A percentile compares a stretch with the other conserved stretches of the same genome.
Conservation (phyloP, 768 basidiomycete genomes). For the Trichaptum fuscoviolaceum region DNA sequence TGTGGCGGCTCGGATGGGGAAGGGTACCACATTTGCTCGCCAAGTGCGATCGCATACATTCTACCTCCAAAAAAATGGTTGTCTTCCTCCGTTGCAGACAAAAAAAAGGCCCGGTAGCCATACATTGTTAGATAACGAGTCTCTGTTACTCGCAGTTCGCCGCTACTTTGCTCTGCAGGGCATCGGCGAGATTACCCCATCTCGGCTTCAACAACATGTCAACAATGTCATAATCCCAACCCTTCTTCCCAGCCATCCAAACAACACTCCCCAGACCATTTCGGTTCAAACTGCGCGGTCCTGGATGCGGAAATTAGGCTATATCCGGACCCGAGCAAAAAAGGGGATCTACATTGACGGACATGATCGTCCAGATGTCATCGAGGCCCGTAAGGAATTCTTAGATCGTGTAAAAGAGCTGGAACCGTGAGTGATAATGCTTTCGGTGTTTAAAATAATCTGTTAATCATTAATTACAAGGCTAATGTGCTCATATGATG, state of each 20-base stretch:
- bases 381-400: not conserved
- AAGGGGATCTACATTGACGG: not conserved
- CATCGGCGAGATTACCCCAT: slow-evolving; percentile 8
- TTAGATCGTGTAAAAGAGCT: not conserved
- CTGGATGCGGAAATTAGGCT: slow-evolving; percentile 7
- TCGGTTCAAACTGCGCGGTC: not conserved
- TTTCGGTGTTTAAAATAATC: not conserved
- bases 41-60: slow-evolving; percentile 4
- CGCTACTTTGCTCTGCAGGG: slow-evolving; percentile 8
- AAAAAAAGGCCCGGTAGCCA: slow-evolving; percentile 2
- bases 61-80: slow-evolving; percentile 7
- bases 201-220: slow-evolving; percentile 5
- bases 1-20: slow-evolving; percentile 8
- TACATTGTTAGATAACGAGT: slow-evolving; percentile 10
- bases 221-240: slow-evolving; percentile 11
- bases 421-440: not conserved
- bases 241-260: not conserved
- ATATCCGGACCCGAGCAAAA: slow-evolving; percentile 1
- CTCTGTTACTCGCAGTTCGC: slow-evolving; percentile 5
- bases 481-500: slow-evolving; percentile 9
- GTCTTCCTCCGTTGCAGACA: slow-evolving; percentile 5
- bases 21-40: slow-evolving; percentile 10
- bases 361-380: not conserved
- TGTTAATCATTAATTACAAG: not conserved
- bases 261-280: not conserved